Evolutionary conservation across 2,329 filamentous ascomycete species (phyloP).

Genomic region (Fusarium nelsonii): DNA sequence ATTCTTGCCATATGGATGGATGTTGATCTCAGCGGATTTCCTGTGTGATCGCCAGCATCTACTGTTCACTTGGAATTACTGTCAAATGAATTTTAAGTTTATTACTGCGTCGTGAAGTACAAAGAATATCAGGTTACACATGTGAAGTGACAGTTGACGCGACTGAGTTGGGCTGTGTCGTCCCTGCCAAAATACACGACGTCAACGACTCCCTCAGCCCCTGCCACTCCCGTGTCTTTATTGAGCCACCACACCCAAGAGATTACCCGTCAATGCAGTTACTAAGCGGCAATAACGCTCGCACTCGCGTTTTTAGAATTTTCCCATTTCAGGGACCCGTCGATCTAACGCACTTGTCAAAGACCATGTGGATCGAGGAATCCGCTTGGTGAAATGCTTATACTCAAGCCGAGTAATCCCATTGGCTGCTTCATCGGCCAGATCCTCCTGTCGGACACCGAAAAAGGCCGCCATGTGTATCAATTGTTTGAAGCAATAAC

Average conservation of each 20-base stretch:
- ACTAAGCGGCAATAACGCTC: slow-evolving; percentile 15
- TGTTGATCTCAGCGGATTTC: not conserved
- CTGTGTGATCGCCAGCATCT: not conserved
- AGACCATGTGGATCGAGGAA: slow-evolving; percentile 6
- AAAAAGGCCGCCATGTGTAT: slow-evolving; percentile 12
- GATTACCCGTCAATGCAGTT: not conserved
- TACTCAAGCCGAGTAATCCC: not conserved
- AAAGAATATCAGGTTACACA: not conserved
- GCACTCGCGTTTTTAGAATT: not conserved
- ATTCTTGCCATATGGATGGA: not conserved
- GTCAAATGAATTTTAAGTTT: not conserved
- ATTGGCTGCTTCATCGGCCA: not conserved
- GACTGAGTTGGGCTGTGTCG: not conserved
- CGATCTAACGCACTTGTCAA: not conserved
- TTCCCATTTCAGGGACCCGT: not conserved
- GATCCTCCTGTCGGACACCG: slow-evolving; percentile 9
- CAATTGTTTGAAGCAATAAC: not conserved
- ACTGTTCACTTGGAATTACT: too few relatives aligned
- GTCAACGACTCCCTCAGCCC: not conserved
- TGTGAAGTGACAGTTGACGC: not conserved
- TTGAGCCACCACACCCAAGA: too few relatives aligned
- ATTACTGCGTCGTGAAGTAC: not conserved
- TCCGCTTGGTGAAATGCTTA: slow-evolving; percentile 6
- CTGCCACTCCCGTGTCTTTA: not conserved
- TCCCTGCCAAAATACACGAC: not conserved